phyloP scores from a whole-genome alignment of 2,329 filamentous ascomycete genomes.

The Mycosphaerelloides madeirae region DNA sequence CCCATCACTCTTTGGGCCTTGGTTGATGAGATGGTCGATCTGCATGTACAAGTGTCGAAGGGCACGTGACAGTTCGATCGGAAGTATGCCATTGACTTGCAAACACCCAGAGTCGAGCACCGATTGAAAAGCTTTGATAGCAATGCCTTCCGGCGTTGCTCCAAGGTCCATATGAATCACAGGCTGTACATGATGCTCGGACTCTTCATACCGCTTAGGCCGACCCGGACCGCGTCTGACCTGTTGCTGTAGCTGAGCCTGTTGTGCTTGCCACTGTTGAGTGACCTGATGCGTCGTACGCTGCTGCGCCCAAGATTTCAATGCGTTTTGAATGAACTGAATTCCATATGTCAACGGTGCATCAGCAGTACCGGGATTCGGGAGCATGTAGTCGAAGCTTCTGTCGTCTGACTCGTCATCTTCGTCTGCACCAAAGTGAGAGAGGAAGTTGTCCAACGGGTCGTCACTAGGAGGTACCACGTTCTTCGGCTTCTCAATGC shows the following conservation, averaged over 20 bases:
- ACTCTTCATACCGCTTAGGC: constrained; percentile 22
- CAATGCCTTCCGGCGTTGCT: constrained; percentile 28
- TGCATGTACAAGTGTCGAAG: constrained; percentile 31
- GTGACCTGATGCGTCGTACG: constrained; percentile 20
- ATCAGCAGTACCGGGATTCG: constrained; percentile 20
- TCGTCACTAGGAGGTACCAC: constrained; percentile 2
- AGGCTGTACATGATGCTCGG: constrained; percentile 7
- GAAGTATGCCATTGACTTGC: constrained; percentile 25
- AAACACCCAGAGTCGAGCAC: constrained; percentile 29
- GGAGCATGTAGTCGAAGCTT: constrained; percentile 12
- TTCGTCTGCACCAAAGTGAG: constrained; percentile 21
- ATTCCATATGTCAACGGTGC: constrained; percentile 28
- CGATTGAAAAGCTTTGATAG: constrained; percentile 29
- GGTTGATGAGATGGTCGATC: constrained; percentile 33
- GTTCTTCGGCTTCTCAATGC: not conserved
- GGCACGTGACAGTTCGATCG: constrained; percentile 22
- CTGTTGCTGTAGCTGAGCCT: constrained; percentile 11
- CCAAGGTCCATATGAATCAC: constrained; percentile 23
- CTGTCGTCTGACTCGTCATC: constrained; percentile 19
- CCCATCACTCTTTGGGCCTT: constrained; percentile 17
- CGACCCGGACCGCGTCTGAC: constrained; percentile 22
- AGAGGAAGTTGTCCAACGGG: constrained; percentile 24
- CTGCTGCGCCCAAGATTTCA: constrained; percentile 32
- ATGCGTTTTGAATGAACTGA: constrained; percentile 32
- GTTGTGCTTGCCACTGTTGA: constrained; percentile 17